A percentile compares a stretch with the other conserved stretches of the same genome.
Conservation (phyloP, 2,329 filamentous ascomycete species). For the Calonectria fujianensis region DNA sequence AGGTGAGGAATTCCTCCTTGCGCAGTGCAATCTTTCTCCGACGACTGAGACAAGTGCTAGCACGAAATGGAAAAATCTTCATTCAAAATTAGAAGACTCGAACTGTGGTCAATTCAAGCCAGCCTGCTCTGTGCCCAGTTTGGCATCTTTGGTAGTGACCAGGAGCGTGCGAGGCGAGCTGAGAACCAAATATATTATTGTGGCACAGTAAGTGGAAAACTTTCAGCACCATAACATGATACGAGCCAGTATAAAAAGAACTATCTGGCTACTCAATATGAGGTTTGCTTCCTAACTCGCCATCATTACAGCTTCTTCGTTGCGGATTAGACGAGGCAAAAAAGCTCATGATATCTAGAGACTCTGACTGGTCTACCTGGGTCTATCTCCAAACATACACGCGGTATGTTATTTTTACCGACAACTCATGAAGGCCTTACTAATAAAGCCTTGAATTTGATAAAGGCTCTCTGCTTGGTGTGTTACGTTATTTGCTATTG, state of each 20-base stretch:
- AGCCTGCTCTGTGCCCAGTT: background rate
- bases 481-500: background rate
- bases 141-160: background rate
- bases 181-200: constrained; percentile 2
- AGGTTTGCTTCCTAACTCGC: background rate
- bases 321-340: background rate
- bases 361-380: background rate
- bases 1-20: background rate
- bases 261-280: no score
- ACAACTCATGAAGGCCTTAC: background rate
- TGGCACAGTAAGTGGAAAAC: background rate
- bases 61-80: background rate
- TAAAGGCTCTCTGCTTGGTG: background rate
- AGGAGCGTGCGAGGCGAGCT: background rate
- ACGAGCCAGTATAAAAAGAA: no score
- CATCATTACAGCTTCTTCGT: background rate
- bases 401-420: background rate
- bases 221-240: no score
- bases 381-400: background rate
- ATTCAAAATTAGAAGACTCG: background rate
- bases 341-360: background rate
- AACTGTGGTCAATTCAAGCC: background rate
- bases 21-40: background rate
- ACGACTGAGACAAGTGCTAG: background rate
- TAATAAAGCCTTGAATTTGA: background rate